Base-by-base conservation (phyloP, 768 basidiomycete species). In the Chalciporus chontae region DNA sequence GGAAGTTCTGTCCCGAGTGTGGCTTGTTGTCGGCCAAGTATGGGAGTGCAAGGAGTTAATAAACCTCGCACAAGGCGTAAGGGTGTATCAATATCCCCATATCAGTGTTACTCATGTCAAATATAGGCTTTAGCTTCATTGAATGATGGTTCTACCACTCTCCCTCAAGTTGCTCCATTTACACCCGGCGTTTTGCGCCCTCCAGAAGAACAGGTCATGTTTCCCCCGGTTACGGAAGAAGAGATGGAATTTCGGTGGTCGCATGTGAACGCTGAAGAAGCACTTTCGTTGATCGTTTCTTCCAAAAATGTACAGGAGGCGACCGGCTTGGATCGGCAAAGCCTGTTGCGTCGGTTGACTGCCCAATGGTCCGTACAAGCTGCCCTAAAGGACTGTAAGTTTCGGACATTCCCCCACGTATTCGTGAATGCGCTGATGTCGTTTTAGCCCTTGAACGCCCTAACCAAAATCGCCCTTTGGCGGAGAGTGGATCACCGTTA, bases 301-400 rank as follows among this genome's bases (percentile, higher is more conserved):
- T 77, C 74, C 50, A 60, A 64, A 43, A 73, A 65, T 23, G 76
- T 90, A 3, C 85, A 84, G 56, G 77, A 79, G 49, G 79, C 82
- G 8, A 81, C 84, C 17, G 81, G 83, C 19, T 66, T 87, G 51
- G 84, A 90, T 57, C 72, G 73, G 45, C 72, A 81, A 39, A 68
- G 67, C 3, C 65, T 93, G 34, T 54, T 77, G 32, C 76, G 75
- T 34, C 76, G 80, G 42, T 70, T 91, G 24, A 74, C 76, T 5
- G 60, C 63, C 4, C 69, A 72, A 23, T 96, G 94, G 94, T 81
- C 85, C 5, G 78, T 86, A 8, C 82, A 91, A 47, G 69, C 74
- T 10, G 91, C 91, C 23, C 69, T 93, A 37, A 79, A 74, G 59
- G 83, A 89, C 51, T 86, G 94, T 94, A 69, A 73, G 85, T 64